Conservation (phyloP, 1,139 yeast genomes). For the Suhomyces chickasaworum region DNA sequence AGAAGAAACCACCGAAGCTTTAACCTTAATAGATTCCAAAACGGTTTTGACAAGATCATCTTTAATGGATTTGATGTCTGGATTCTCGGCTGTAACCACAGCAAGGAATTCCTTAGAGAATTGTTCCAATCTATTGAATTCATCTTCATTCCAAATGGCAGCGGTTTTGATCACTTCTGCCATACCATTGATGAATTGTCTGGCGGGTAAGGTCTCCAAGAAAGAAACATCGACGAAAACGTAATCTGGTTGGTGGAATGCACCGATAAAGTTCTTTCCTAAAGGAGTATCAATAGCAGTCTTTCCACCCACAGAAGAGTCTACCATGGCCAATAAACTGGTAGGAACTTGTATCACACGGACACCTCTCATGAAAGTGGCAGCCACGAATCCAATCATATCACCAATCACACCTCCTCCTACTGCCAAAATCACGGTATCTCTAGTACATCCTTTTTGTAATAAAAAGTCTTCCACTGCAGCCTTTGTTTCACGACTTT, state of each 20-base stretch:
- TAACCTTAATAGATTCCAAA: constrained; percentile 81
- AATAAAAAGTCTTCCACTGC: constrained; percentile 89
- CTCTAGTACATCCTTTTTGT: constrained; percentile 90
- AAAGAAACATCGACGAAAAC: constrained; percentile 88
- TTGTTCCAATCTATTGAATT: constrained; percentile 79
- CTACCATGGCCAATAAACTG: constrained; percentile 93
- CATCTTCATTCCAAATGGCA: constrained; percentile 93
- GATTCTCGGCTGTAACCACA: constrained; percentile 47
- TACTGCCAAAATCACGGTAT: constrained; percentile 89
- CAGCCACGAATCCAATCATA: constrained; percentile 98
- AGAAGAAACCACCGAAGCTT: constrained; percentile 89
- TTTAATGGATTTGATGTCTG: constrained; percentile 66
- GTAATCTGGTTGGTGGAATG: constrained; percentile 94
- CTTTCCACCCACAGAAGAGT: constrained; percentile 97
- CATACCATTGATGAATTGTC: constrained; percentile 98
- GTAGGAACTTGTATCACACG: constrained; percentile 94
- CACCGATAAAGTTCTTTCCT: constrained; percentile 95
- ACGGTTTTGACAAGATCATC: constrained; percentile 80
- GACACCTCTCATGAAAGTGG: constrained; percentile 98
- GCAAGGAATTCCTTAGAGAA: constrained; percentile 69
- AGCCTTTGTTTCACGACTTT: constrained; percentile 87
- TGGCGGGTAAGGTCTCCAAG: constrained; percentile 82
- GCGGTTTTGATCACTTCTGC: constrained; percentile 98
- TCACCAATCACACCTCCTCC: constrained; percentile 99
- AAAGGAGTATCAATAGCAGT: constrained; percentile 98